phyloP scores from a whole-genome alignment of 257 asterid genomes.

The Nicotiana otophora region DNA sequence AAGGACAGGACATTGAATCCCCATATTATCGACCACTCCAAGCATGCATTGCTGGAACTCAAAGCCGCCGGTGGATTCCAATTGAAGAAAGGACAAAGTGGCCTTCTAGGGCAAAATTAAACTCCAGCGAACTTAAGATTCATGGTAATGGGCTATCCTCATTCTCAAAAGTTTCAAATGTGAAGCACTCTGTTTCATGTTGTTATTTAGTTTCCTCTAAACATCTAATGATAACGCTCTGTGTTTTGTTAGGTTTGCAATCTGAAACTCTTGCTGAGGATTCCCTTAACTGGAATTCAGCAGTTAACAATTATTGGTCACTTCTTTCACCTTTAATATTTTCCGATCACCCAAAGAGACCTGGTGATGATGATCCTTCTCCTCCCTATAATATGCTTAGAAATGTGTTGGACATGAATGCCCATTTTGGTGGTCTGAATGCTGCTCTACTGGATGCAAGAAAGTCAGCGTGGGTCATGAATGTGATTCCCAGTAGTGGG shows the following conservation, averaged over 20 bases:
- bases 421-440: slow-evolving; percentile 87
- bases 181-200: neutral
- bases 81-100: slow-evolving; percentile 69
- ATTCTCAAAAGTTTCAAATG: neutral
- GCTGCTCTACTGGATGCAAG: slow-evolving; percentile 74
- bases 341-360: slow-evolving; percentile 98
- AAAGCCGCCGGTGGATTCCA: slow-evolving; percentile 82
- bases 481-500: slow-evolving; percentile 79
- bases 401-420: slow-evolving; percentile 97
- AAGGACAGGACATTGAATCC: slow-evolving; percentile 70
- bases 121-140: slow-evolving; percentile 57
- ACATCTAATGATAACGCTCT: neutral
- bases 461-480: slow-evolving; percentile 97
- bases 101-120: slow-evolving; percentile 69
- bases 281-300: slow-evolving; percentile 62
- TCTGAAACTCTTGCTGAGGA: slow-evolving; percentile 70
- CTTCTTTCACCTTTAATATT: slow-evolving; percentile 89
- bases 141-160: slow-evolving; percentile 44
- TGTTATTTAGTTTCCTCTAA: neutral
- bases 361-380: slow-evolving; percentile 98
- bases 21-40: slow-evolving; percentile 90
- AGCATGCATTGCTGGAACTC: slow-evolving; percentile 84
- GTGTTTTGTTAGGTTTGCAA: slow-evolving; percentile 45
- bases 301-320: slow-evolving; percentile 87
- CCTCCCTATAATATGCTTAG: slow-evolving; percentile 99